Evolutionary conservation across 352 stramenopile genomes (phyloP).

Genomic region (Pythium volutum): DNA sequence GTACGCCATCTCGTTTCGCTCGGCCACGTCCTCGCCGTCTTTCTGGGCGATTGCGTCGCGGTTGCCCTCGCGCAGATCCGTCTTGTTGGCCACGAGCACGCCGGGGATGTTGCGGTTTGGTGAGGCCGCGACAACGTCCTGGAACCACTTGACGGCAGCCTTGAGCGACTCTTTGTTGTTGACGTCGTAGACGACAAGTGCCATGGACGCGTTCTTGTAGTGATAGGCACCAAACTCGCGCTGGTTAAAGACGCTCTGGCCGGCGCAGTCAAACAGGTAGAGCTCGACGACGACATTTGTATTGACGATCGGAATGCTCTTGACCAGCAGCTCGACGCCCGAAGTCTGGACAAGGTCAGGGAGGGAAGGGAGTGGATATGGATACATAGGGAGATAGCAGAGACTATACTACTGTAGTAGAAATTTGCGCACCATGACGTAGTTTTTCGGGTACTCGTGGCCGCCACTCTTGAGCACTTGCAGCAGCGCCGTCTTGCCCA

Average conservation of each 20-base stretch:
- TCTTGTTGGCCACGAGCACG: constrained; percentile 78
- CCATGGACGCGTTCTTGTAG: constrained; percentile 79
- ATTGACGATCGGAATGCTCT: constrained; percentile 86
- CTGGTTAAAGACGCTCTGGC: constrained; percentile 94
- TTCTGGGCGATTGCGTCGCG: constrained; percentile 67
- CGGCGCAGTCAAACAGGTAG: constrained; percentile 92
- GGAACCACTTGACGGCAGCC: constrained; percentile 78
- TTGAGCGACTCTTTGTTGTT: constrained; percentile 89
- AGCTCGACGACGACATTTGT: constrained; percentile 91
- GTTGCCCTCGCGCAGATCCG: constrained; percentile 73
- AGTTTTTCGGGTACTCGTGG: constrained; percentile 94
- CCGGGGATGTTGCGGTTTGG: constrained; percentile 75
- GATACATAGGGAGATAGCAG: no score
- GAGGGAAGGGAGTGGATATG: no score
- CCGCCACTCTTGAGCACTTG: constrained; percentile 91
- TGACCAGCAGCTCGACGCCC: constrained; percentile 88
- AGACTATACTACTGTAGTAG: no score
- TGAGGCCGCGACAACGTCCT: constrained; percentile 69
- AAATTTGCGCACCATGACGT: constrained; percentile 92
- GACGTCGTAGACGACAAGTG: constrained; percentile 77
- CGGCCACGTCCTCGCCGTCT: constrained; percentile 65
- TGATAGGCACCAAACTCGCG: constrained; percentile 84
- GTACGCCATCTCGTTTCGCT: constrained; percentile 78
- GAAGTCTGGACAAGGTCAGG: constrained; percentile 55
- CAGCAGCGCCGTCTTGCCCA: constrained; percentile 89